Conservation (phyloP, 1,284 basidiomycete genomes). For the Cutaneotrichosporon curvatum region DNA sequence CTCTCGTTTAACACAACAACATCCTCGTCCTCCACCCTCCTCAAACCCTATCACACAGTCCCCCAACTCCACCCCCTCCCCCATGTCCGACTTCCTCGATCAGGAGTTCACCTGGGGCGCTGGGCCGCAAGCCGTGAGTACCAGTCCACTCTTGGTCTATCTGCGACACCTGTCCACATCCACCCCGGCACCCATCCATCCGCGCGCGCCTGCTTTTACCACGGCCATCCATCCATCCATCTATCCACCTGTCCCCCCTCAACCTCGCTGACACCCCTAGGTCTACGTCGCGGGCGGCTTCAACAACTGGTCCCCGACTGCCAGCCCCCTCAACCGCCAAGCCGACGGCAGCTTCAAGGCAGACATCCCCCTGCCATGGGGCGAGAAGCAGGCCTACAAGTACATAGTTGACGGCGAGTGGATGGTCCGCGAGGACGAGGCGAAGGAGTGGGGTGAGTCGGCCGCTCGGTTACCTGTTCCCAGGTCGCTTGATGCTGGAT, state of each 20-base stretch:
- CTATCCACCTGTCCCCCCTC: background rate
- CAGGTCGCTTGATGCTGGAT: too few relatives aligned
- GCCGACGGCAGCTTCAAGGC: slow-evolving; percentile 36
- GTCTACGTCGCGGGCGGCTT: slow-evolving; percentile 44
- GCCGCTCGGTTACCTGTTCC: too few relatives aligned
- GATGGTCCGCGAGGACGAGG: slow-evolving; percentile 46
- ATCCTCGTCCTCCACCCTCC: slow-evolving; percentile 5
- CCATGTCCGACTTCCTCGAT: slow-evolving; percentile 24
- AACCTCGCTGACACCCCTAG: slow-evolving; percentile 13
- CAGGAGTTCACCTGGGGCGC: slow-evolving; percentile 42
- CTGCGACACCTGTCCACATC: too few relatives aligned
- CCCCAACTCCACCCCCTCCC: too few relatives aligned
- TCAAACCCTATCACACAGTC: background rate
- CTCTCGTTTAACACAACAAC: too few relatives aligned
- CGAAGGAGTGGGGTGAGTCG: slow-evolving; percentile 45
- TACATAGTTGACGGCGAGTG: slow-evolving; percentile 47
- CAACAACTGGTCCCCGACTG: slow-evolving; percentile 43
- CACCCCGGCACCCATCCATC: background rate
- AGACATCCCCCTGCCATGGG: slow-evolving; percentile 36
- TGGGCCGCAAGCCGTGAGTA: slow-evolving; percentile 37
- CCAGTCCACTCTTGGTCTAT: background rate
- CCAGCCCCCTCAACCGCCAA: slow-evolving; percentile 35
- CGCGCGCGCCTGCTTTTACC: background rate
- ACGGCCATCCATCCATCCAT: background rate
- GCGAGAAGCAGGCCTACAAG: slow-evolving; percentile 46